A percentile compares a stretch with the other conserved stretches of the same genome.
phyloP scores from a whole-genome alignment of 305 asterid genomes.

The Fraxinus platypoda region DNA sequence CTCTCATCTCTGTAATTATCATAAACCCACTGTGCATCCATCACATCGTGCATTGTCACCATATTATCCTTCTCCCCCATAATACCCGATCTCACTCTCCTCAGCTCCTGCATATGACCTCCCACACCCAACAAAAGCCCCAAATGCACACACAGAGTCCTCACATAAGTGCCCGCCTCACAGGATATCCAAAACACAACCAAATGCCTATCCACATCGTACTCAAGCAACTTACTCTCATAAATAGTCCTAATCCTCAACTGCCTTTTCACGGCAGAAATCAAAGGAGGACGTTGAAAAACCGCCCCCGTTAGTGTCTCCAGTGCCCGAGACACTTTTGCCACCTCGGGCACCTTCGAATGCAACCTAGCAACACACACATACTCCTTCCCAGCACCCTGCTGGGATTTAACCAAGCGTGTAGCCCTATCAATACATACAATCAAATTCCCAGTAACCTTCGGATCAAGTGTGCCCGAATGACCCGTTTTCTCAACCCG shows the following conservation, averaged over 20 bases:
- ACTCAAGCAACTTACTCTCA: constrained; percentile 90
- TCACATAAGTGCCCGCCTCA: constrained; percentile 96
- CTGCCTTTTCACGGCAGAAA: constrained; percentile 91
- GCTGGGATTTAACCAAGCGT: constrained; percentile 90
- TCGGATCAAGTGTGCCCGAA: constrained; percentile 91
- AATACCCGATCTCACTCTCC: constrained; percentile 92
- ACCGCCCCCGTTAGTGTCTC: constrained; percentile 92
- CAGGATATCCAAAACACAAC: constrained; percentile 97
- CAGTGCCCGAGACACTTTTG: constrained; percentile 78
- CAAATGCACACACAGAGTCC: constrained; percentile 95
- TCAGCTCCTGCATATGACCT: constrained; percentile 90
- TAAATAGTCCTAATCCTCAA: constrained; percentile 91
- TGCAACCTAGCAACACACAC: constrained; percentile 87
- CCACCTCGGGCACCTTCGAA: constrained; percentile 70
- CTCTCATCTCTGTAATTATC: constrained; percentile 83
- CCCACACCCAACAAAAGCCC: constrained; percentile 95
- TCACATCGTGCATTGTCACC: constrained; percentile 95
- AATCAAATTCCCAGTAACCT: constrained; percentile 90
- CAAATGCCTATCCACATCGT: constrained; percentile 72
- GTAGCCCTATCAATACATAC: constrained; percentile 94
- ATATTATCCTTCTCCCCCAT: constrained; percentile 93
- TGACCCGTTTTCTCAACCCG: constrained; percentile 95
- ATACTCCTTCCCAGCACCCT: constrained; percentile 96
- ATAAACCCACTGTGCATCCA: constrained; percentile 92
- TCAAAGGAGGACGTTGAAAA: constrained; percentile 92